phyloP scores from a whole-genome alignment of 2,329 filamentous ascomycete species.

The Aureobasidium sp. region DNA sequence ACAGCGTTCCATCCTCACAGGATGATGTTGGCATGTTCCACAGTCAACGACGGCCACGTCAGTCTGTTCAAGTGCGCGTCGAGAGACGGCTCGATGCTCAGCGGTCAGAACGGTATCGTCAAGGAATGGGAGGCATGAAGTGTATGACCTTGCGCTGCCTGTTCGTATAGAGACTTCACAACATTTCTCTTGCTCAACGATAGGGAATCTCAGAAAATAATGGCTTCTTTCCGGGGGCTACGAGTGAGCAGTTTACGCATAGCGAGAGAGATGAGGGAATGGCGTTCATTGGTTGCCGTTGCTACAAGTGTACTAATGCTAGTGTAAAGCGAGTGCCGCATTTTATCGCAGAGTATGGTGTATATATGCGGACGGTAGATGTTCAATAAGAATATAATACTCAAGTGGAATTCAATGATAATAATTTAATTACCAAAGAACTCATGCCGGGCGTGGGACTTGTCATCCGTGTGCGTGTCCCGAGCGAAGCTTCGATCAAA shows the following conservation, averaged over 20 bases:
- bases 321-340: not conserved
- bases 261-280: not conserved
- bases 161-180: not conserved
- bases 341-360: not conserved
- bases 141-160: not conserved
- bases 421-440: too few relatives aligned
- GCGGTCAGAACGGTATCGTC: slow-evolving; percentile 10
- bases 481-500: not conserved
- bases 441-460: too few relatives aligned
- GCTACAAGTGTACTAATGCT: not conserved
- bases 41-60: slow-evolving; percentile 80
- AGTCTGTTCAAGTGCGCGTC: slow-evolving; percentile 59
- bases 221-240: not conserved
- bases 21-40: slow-evolving; percentile 82
- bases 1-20: slow-evolving; percentile 94
- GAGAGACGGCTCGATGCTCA: slow-evolving; percentile 11
- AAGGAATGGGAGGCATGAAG: slow-evolving; percentile 16
- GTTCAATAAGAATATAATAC: too few relatives aligned
- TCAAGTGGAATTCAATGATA: too few relatives aligned
- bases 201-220: not conserved
- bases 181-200: not conserved
- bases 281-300: not conserved
- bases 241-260: not conserved
- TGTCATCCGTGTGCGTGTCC: not conserved
- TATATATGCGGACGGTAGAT: not conserved